Base-by-base conservation (phyloP, 2,329 filamentous ascomycete species). In the Corynespora cassiicola region DNA sequence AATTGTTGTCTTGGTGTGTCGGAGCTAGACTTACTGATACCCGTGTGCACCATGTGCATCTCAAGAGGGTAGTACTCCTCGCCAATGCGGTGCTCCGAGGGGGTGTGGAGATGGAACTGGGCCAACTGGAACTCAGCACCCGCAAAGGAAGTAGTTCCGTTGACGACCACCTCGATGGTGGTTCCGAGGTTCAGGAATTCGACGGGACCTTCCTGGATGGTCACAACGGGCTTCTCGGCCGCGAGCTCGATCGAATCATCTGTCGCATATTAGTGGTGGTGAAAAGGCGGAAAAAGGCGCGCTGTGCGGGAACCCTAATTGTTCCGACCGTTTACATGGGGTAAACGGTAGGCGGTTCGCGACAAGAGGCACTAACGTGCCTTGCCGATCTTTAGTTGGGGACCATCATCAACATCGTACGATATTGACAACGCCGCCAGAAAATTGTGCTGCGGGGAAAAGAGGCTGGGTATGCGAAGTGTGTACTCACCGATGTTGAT, bases 61-160 rank as follows among this genome's bases (percentile, higher is more conserved):
- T 78, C 72, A 60, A 55, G 72, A 49, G 57, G 73, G 50, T 66
- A 74, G 54, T 71, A 70, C 47, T 76, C 73, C n/a, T 69, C 66
- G 37, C 67, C 59, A 39, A 82, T 66, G 30, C 75, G 71, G 52
- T 84, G 81, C 68, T 84, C 81, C 27, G 77, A 78, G 1, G 81
- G 79, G 0, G 78, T 77, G 55, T 84, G 81, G 65, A 83, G 80
- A 61, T 83, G 80, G 66, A 82, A 82, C 50, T 83, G 80, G 30
- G 64, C 65, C 10, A 82, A 66, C 0, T 49, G 54, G 58, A 75
- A 81, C 11, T 66, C 54, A 11, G 60, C 59, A 19, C 66, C 69
- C 2, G 52, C 64, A 16, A 76, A 56, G 0, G 50, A 65, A 3
- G 79, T 71, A 8, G 69, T 75, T 19, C 77, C 78, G 32, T 75